Base-by-base conservation (phyloP, 106 monocot genomes). In the Apostasia ramifera region DNA sequence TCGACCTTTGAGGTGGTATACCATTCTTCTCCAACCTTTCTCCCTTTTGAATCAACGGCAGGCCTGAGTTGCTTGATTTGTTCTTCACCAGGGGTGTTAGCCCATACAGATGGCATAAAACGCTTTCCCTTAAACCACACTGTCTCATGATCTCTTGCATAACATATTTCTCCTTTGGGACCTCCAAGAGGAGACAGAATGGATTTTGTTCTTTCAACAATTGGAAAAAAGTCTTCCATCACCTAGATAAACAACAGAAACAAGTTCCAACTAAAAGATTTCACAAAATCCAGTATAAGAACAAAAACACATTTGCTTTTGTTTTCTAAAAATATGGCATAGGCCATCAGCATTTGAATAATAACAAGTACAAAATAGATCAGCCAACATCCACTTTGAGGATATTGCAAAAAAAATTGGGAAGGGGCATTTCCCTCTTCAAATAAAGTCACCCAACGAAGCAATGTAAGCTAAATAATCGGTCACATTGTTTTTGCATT, bases 11-110 rank as follows among this genome's bases (percentile, higher is more conserved):
- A 59, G 54, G 98, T 98, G 46, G 98, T 93, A 70, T 77, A 98
- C 98, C 92, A 98, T 69, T 98, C 93, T 54, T 98, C 93, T 74
- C 98, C 98, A 76, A 90, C 90, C 67, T 83, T 98, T 79, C 90
- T 84, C n/a, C 98, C 89, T 78, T 88, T 93, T 67, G 92, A 87
- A 81, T 98, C 98, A 57, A 70, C 78, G 56, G 98, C 92, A 79
- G 70, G 85, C 70, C 60, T 83, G 26, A 98, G 87, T 67, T 81
- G 86, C 76, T 93, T 93, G 53, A 93, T 93, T 76, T 98, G 93
- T 63, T 85, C 83, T 72, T 98, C 98, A 44, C 98, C 98, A 58
- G 74, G 71, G 5, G 89, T 93, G 76, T 90, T 82, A 53, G 81
- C 93, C 90, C 89, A 93, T 2, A 93, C 90, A 64, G 57, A 60